A percentile compares a stretch with the other conserved stretches of the same genome.
Evolutionary conservation across 805 yeast species (phyloP).

Genomic region (Komagataella mondaviorum): DNA sequence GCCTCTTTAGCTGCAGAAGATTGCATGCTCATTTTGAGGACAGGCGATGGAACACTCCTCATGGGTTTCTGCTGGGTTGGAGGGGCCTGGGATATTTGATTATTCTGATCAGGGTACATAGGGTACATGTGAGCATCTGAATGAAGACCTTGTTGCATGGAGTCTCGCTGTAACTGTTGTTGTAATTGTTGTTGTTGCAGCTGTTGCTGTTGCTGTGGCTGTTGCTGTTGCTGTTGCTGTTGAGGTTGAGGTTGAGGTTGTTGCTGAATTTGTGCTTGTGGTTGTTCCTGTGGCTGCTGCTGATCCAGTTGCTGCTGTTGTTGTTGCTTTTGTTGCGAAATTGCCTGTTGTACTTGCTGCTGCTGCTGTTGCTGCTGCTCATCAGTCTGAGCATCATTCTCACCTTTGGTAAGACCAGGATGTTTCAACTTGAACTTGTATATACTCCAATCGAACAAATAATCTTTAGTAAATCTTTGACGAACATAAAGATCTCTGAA

Average conservation of each 20-base stretch:
- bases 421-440: constrained; percentile 54
- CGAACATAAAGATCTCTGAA: constrained; percentile 82
- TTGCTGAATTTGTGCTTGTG: constrained; percentile 1
- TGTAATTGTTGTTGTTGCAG: constrained; percentile 1
- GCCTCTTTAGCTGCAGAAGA: not conserved
- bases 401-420: not conserved
- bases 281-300: constrained; percentile 13
- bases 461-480: constrained; percentile 85
- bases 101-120: not conserved
- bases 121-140: not conserved
- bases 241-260: constrained; percentile 2
- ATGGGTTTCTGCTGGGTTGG: not conserved
- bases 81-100: not conserved
- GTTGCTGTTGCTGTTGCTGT: constrained; percentile 2
- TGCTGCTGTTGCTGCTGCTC: constrained; percentile 22
- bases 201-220: constrained; percentile 2
- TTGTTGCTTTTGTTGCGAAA: constrained; percentile 8
- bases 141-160: not conserved
- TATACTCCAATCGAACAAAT: constrained; percentile 94
- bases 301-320: constrained; percentile 12
- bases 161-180: not conserved
- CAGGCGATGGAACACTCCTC: not conserved
- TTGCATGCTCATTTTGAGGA: not conserved
- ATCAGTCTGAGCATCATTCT: constrained; percentile 20
- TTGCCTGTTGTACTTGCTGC: constrained; percentile 7